Percentiles rank a stretch among this genome's conserved stretches.
Evolutionary conservation across 2,329 filamentous ascomycete species (phyloP).

Genomic region (Thielaviopsis musarum): DNA sequence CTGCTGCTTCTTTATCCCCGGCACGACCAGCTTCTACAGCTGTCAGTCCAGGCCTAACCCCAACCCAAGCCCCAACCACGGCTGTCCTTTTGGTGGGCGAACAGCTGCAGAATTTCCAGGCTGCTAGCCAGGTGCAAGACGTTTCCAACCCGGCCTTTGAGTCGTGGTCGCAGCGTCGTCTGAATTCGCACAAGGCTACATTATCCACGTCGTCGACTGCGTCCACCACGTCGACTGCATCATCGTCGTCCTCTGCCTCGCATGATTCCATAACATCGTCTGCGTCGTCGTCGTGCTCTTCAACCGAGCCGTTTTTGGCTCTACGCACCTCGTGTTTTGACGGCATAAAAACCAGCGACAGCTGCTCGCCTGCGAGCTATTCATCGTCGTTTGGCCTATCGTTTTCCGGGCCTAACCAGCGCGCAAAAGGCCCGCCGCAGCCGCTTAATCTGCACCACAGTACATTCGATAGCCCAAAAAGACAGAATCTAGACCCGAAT

Average conservation of each 20-base stretch:
- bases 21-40: neutral
- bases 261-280: neutral
- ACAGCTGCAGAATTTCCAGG: neutral
- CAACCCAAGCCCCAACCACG: neutral
- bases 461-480: neutral
- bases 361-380: neutral
- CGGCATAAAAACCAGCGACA: neutral
- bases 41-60: neutral
- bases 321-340: neutral
- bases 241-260: neutral
- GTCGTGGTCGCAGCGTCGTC: neutral
- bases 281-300: neutral
- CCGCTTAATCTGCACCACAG: constrained; percentile 3
- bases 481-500: neutral
- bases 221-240: neutral
- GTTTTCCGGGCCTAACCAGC: neutral
- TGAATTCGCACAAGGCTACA: neutral
- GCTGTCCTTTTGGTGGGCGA: neutral
- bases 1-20: neutral
- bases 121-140: neutral
- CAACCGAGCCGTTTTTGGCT: neutral
- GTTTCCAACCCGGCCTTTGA: neutral
- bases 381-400: neutral
- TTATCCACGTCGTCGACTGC: neutral
- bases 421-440: constrained; percentile 5